Base-by-base conservation (phyloP, 352 stramenopile genomes). In the Aphanomyces stellatus region DNA sequence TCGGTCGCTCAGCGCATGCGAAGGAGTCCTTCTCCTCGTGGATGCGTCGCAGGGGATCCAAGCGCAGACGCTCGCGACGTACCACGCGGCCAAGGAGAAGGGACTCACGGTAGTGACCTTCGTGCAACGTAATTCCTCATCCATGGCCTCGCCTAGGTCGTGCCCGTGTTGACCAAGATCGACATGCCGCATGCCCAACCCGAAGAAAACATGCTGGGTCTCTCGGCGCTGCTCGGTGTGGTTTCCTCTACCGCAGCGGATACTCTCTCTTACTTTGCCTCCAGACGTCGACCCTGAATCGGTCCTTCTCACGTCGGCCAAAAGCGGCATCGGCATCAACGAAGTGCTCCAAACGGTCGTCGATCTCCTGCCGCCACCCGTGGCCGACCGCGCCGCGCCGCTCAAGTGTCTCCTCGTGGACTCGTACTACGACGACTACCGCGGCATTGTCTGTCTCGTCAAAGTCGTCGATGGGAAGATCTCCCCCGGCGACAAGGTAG, bases 131-230 rank as follows among this genome's bases (percentile, higher is more conserved):
- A n/a, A n/a, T n/a, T n/a, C n/a, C n/a, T n/a, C n/a, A n/a, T n/a
- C n/a, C n/a, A n/a, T n/a, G n/a, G n/a, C n/a, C n/a, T n/a, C n/a
- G n/a, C n/a, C n/a, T n/a, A 97, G 53, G 84, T 99, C 37, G 86
- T 99, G 19, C 90, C 97, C 0, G 93, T 98, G 27, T 76, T 99
- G 57, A 99, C 97, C 10, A 99, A 99, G 75, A 96, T 99, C 71
- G 97, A 99, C 82, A 88, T 99, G 71, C 90, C 94, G 0, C 92
- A 98, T 37, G 96, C 96, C 4, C 91, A 99, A 72, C 90, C 96
- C 2, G 96, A 94, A 34, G 85, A 94, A 64, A 76, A 75, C 25
- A 92, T 92, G 57, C 67, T 94, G 61, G 91, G 81, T 63, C 62
- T 94, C 3, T 92, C 82, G 37, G 83, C 77, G 30, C 69, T 92